Conservation (phyloP, 2,329 filamentous ascomycete genomes). For the Teratosphaeria pseudoeucalypti region DNA sequence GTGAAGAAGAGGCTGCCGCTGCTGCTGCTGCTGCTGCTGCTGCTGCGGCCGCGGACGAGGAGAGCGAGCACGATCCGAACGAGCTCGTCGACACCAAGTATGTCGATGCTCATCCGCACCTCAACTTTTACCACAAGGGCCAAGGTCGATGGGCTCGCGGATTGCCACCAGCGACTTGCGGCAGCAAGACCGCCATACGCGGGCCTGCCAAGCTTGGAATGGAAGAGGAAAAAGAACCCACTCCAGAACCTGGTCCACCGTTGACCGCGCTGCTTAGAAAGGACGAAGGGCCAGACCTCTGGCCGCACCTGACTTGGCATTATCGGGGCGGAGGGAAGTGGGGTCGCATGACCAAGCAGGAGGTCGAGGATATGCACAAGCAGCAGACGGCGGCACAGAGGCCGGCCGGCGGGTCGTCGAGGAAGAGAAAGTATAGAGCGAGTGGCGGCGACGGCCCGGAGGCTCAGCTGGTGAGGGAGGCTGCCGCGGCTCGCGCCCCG, state of each 20-base stretch:
- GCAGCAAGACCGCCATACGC: conserved; percentile 20
- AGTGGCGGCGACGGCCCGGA: conserved; percentile 9
- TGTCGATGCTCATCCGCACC: conserved; percentile 17
- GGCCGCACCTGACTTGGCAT: conserved; percentile 19
- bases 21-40: background rate
- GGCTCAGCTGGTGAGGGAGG: conserved; percentile 15
- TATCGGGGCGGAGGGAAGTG: conserved; percentile 26
- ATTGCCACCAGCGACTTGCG: conserved; percentile 15
- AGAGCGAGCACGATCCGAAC: background rate
- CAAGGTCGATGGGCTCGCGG: conserved; percentile 23
- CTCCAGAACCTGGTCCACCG: conserved; percentile 10
- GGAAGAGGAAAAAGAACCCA: conserved; percentile 6
- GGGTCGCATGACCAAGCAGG: conserved; percentile 18
- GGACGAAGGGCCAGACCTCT: conserved; percentile 23
- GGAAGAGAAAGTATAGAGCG: conserved; percentile 1
- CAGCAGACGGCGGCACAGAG: conserved; percentile 4
- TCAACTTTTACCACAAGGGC: conserved; percentile 21
- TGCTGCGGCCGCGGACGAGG: background rate
- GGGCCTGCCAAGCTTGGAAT: conserved; percentile 14
- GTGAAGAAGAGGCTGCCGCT: conserved; percentile 3
- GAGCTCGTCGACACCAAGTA: conserved; percentile 14
- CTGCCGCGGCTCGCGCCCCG: background rate
- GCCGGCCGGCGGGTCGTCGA: background rate
- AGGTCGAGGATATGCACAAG: conserved; percentile 8
- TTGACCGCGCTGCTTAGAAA: conserved; percentile 17